phyloP scores from a whole-genome alignment of 345 rosid genomes.

The Eutrema yunnanense region DNA sequence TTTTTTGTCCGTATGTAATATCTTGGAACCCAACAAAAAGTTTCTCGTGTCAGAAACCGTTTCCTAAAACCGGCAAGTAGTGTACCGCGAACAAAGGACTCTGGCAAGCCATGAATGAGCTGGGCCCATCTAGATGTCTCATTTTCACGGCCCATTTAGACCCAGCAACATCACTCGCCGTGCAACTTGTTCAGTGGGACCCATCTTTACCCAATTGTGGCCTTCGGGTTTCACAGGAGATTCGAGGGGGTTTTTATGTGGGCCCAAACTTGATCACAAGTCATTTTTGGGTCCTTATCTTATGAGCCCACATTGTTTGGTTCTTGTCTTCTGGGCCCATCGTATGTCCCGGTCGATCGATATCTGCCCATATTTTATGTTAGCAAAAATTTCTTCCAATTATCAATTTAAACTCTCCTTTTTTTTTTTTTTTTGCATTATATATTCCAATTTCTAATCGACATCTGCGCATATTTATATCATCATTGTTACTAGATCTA shows the following conservation, averaged over 20 bases:
- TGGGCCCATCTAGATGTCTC: slow-evolving; percentile 16
- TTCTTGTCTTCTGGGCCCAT: slow-evolving; percentile 25
- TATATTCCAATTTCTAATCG: no score
- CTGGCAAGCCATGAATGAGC: slow-evolving; percentile 8
- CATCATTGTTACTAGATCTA: no score
- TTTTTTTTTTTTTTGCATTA: no score
- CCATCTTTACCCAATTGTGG: neutral
- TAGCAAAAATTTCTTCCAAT: no score
- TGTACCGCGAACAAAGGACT: slow-evolving; percentile 21
- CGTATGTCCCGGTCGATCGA: neutral
- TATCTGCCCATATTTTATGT: no score
- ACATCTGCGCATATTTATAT: no score
- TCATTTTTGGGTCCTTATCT: slow-evolving; percentile 13
- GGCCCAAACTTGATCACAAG: slow-evolving; percentile 7
- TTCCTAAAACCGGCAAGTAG: slow-evolving; percentile 20
- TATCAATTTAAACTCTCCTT: no score
- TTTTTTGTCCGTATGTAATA: neutral
- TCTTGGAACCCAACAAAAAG: slow-evolving; percentile 5
- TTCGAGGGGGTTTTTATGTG: neutral
- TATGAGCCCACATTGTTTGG: slow-evolving; percentile 8
- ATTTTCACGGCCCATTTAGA: slow-evolving; percentile 27
- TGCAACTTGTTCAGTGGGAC: slow-evolving; percentile 17
- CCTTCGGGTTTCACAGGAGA: slow-evolving; percentile 15
- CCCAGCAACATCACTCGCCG: slow-evolving; percentile 25
- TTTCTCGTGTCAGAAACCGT: slow-evolving; percentile 11